A percentile compares a stretch with the other conserved stretches of the same genome.
Evolutionary conservation across 2,329 filamentous ascomycete genomes (phyloP).

Genomic region (Salinomyces thailandicus): DNA sequence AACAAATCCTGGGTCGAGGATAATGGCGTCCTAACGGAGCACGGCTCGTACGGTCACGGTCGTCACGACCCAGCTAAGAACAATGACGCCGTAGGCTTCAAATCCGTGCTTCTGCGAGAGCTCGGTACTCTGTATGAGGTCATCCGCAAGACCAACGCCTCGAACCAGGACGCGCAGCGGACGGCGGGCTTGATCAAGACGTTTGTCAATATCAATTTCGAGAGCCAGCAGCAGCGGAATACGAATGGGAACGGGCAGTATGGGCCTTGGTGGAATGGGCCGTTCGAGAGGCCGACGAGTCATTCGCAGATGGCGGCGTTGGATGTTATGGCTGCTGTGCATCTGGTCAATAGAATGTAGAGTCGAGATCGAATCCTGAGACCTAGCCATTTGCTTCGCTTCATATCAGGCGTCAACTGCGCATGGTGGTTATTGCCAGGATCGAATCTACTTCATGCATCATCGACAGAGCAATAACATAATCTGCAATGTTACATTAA

Average conservation of each 20-base stretch:
- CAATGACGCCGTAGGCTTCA: constrained; percentile 22
- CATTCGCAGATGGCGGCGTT: constrained; percentile 22
- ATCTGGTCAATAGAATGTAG: constrained; percentile 12
- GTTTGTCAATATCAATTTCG: constrained; percentile 18
- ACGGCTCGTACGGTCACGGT: constrained; percentile 16
- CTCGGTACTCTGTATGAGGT: constrained; percentile 16
- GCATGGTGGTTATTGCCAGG: too few relatives aligned
- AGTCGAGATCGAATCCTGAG: too few relatives aligned
- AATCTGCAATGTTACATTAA: too few relatives aligned
- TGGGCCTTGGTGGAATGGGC: constrained; percentile 24
- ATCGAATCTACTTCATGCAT: too few relatives aligned
- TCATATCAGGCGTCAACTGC: too few relatives aligned
- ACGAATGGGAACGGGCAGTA: constrained; percentile 22
- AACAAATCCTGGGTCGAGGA: constrained; percentile 19
- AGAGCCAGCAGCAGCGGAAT: constrained; percentile 13
- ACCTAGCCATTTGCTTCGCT: too few relatives aligned
- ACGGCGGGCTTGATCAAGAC: constrained; percentile 10
- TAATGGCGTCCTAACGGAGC: constrained; percentile 17
- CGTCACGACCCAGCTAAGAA: constrained; percentile 16
- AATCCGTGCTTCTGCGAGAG: constrained; percentile 18
- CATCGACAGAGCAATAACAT: too few relatives aligned
- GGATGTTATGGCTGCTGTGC: constrained; percentile 22
- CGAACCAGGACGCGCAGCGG: constrained; percentile 5
- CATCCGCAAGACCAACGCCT: constrained; percentile 5
- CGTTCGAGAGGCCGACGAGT: constrained; percentile 18